phyloP scores from a whole-genome alignment of 148 eudicot species.

The Arbutus unedo region DNA sequence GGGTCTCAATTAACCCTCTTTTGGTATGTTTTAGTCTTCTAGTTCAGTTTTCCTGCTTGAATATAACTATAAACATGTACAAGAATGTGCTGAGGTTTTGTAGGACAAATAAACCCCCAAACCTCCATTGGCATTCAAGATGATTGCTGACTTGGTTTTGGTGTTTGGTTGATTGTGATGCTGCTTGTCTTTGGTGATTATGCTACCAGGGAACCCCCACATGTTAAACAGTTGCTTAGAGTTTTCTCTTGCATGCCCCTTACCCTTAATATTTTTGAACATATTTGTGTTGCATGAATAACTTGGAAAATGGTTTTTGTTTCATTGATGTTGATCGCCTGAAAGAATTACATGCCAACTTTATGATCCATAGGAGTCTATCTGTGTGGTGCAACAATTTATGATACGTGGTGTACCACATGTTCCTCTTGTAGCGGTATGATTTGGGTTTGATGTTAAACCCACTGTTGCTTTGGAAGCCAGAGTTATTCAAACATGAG shows the following conservation, averaged over 20 bases:
- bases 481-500: too few relatives aligned
- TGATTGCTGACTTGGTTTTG: not conserved
- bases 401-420: not conserved
- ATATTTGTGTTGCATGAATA: not conserved
- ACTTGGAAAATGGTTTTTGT: not conserved
- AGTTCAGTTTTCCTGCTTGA: not conserved
- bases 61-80: not conserved
- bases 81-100: not conserved
- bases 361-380: not conserved
- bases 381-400: not conserved
- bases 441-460: not conserved
- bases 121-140: not conserved
- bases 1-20: constrained; percentile 92
- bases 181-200: not conserved
- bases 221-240: not conserved
- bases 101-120: not conserved
- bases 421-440: not conserved
- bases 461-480: too few relatives aligned
- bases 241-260: not conserved
- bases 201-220: not conserved
- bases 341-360: not conserved
- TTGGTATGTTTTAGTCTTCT: constrained; percentile 52
- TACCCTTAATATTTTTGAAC: not conserved
- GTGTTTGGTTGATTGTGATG: not conserved
- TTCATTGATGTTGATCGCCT: not conserved